These are phyloP conservation scores for Boletus reticuloceps DNA, from an alignment of 768 basidiomycete species.

Conservation along the genomic window DNA sequence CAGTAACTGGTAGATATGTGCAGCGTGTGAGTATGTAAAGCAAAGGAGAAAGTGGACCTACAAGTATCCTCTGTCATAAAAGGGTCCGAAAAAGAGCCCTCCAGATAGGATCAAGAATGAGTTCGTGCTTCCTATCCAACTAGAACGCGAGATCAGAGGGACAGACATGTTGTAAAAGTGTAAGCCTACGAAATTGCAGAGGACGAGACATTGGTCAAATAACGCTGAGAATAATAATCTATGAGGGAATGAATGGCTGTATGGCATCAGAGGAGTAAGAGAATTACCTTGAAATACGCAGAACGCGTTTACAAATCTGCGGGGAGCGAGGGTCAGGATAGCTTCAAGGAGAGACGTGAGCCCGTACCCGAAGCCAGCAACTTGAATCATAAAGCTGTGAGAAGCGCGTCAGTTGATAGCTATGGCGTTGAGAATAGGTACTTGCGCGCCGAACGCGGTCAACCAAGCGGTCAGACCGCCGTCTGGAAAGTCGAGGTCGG, in stretches of 20 bases:
- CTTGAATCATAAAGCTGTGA: slow-evolving; percentile 34
- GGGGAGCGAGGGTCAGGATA: background rate
- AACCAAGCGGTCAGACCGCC: slow-evolving; percentile 27
- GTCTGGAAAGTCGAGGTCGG: slow-evolving; percentile 15
- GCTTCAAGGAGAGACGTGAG: background rate
- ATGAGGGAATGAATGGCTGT: background rate
- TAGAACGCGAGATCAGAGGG: slow-evolving; percentile 7
- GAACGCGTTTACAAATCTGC: slow-evolving; percentile 35
- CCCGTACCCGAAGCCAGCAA: slow-evolving; percentile 37
- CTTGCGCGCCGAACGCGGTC: slow-evolving; percentile 25
- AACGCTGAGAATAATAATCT: slow-evolving; percentile 40
- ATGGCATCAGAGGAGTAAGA: background rate
- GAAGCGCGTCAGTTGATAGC: background rate
- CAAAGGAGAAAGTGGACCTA: slow-evolving; percentile 14
- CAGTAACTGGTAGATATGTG: slow-evolving; percentile 31
- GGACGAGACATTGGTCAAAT: slow-evolving; percentile 34
- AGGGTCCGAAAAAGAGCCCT: slow-evolving; percentile 47
- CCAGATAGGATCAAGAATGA: slow-evolving; percentile 42
- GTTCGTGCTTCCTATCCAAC: slow-evolving; percentile 51
- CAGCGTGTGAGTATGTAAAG: background rate
- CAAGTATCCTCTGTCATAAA: slow-evolving; percentile 54
- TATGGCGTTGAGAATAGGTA: background rate
- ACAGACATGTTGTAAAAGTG: background rate
- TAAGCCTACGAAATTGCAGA: slow-evolving; percentile 36
- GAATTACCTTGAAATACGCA: slow-evolving; percentile 40